Base-by-base conservation (phyloP, 345 rosid genomes). In the Pistacia vera region DNA sequence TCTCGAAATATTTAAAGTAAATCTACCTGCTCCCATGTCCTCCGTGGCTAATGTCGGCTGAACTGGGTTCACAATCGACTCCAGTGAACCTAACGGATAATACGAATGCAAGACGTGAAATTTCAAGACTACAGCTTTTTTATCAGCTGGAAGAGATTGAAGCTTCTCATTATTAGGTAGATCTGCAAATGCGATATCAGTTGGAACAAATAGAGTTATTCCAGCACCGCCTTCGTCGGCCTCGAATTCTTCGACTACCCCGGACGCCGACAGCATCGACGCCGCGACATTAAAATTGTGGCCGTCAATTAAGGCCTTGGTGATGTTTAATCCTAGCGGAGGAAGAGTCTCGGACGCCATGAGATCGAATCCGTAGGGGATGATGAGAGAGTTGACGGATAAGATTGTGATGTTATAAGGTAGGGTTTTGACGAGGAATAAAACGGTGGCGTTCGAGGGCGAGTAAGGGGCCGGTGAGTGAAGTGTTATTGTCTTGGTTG, bases 11-110 rank as follows among this genome's bases (percentile, higher is more conserved):
- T 93, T 96, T 62, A 93, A 89, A 9, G 97, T 93, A 80, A 81
- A 92, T 2, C 93, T 86, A 1, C 94, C 94, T 0, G 97, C 97
- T 10, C 98, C 97, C 79, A 76, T 90, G 49, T 74, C 81, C 64
- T 96, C 98, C 12, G 98, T 96, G 0, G 97, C 97, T 67, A 96
- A 81, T 22, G 99, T 96, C 12, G 99, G 99, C 63, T 93, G 90
- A 58, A 92, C 89, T 58, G 97, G 99, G 65, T 93, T 93, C 70
- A 91, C 95, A 73, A 96, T 92, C 51, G 93, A 92, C 74, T 96
- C 97, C 4, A 96, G 87, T 0, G 95, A 91, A 22, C 99, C 99
- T 5, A 96, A 86, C 0, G 99, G 97, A 80, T 96, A 96, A 64
- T 96, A 96, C 0, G 98, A 92, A 81, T 90, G 98, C 59, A 96